Evolutionary conservation across 306 rosid genomes (phyloP), one percentile per base, ranked within the genome.

Genomic region (Mimosa bimucronata): DNA sequence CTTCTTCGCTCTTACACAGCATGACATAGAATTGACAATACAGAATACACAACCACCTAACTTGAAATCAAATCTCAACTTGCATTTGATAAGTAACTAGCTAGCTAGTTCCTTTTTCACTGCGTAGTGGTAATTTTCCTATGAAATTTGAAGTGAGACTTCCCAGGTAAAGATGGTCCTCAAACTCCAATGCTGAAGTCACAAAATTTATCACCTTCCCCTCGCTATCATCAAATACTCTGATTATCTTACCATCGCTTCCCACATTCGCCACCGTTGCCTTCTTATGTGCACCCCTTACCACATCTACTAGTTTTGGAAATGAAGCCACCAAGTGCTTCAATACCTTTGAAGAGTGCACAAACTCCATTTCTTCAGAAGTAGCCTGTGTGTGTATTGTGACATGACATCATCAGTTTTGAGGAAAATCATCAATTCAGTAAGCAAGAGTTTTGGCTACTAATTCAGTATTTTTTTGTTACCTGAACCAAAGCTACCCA

Each of bases 101-200:
- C 62, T 55, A 55, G 29, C 31, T 25, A 25, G 65, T 58, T 58
- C 4, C 6, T 30, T 30, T 23, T 23, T 58, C 65, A 8, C 16
- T 19, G 41, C 2, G 72, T 15, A 38, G 21, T 2, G 94, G 88
- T 3, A 91, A 67, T 80, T 85, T 89, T 48, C 96, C 98, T 31
- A 94, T 48, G 79, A 94, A 94, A 69, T 87, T 67, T 73, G 88
- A 69, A 31, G 79, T 77, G 9, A 92, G 91, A 82, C 87, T 87
- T 45, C 96, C 97, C 50, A 94, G 55, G 82, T 94, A 94, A 42
- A 92, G 92, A 86, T 94, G 90, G 34, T 80, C 89, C 77, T 92
- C 90, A 57, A 89, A 92, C 78, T 92, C 96, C 34, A 92, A 0
- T 68, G 90, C 97, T 31, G 92, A 76, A 29, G 97, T 92, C 71